phyloP scores from a whole-genome alignment of 2,329 filamentous ascomycete genomes.

The Blumeriella jaapii region DNA sequence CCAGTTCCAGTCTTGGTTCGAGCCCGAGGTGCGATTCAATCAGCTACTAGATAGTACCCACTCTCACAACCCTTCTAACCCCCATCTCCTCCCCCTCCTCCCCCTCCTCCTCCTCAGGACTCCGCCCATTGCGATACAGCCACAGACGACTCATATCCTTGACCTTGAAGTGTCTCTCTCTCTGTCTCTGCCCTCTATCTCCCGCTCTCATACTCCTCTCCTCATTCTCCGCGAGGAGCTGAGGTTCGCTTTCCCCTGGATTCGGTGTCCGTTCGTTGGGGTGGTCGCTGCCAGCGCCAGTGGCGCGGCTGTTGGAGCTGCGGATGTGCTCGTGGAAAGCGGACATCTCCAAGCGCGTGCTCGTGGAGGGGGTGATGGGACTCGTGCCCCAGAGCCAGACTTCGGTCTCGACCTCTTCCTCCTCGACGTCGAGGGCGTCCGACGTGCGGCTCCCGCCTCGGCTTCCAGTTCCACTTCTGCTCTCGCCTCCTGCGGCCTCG shows the following conservation, averaged over 20 bases:
- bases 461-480: slow-evolving; percentile 37
- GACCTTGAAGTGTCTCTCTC: slow-evolving; percentile 33
- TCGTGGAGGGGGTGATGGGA: slow-evolving; percentile 12
- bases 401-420: slow-evolving; percentile 9
- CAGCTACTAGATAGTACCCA: slow-evolving; percentile 15
- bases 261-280: too few species aligned
- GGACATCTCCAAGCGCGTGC: slow-evolving; percentile 2
- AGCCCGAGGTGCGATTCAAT: too few species aligned
- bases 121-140: slow-evolving; percentile 49
- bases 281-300: not conserved
- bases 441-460: slow-evolving; percentile 13
- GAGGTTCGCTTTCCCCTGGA: too few species aligned
- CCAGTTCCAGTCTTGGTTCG: too few species aligned
- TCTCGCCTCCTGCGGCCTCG: slow-evolving; percentile 34
- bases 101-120: slow-evolving; percentile 29
- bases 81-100: slow-evolving; percentile 15
- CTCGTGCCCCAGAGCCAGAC: slow-evolving; percentile 19
- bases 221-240: too few species aligned
- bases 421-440: slow-evolving; percentile 7
- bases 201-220: slow-evolving; percentile 2
- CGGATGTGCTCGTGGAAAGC: too few species aligned
- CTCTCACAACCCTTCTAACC: slow-evolving; percentile 16
- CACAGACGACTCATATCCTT: slow-evolving; percentile 51
- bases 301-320: too few species aligned
- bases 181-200: slow-evolving; percentile 1